Evolutionary conservation across 192 early-diverging fungal genomes (phyloP).

Genomic region (Phycomyces blakesleeanus): DNA sequence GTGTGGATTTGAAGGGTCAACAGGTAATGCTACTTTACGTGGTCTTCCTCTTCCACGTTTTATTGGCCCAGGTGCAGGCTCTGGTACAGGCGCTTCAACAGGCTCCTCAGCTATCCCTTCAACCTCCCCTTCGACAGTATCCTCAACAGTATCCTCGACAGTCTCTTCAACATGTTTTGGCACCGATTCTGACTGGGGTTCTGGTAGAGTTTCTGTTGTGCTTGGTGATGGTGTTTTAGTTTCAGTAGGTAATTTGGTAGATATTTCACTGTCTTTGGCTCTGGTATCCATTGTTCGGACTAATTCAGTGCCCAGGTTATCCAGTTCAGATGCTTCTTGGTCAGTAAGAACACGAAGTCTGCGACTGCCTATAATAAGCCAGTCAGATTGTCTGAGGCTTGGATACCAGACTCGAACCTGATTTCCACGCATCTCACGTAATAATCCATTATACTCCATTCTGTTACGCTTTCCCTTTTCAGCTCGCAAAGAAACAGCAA

Average conservation of each 20-base stretch:
- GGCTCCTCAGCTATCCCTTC: no score
- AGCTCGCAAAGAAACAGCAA: slow-evolving; percentile 10
- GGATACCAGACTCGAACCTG: slow-evolving; percentile 47
- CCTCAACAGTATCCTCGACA: no score
- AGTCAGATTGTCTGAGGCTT: slow-evolving; percentile 45
- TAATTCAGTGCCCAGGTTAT: not conserved
- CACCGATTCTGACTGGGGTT: no score
- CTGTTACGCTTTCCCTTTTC: slow-evolving; percentile 11
- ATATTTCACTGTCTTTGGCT: not conserved
- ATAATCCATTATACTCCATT: slow-evolving; percentile 28
- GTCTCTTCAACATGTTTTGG: no score
- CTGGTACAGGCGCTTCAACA: no score
- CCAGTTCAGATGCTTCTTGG: slow-evolving; percentile 24
- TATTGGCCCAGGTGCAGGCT: no score
- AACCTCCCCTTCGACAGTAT: no score
- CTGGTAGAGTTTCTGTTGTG: not conserved
- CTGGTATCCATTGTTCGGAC: no score
- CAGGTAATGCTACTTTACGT: not conserved
- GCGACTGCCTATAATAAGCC: slow-evolving; percentile 47
- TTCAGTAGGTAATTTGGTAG: not conserved
- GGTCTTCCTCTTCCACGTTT: slow-evolving; percentile 14
- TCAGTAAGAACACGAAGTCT: slow-evolving; percentile 31
- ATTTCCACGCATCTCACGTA: slow-evolving; percentile 39
- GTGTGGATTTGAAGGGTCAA: no score
- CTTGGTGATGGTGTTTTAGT: not conserved